Evolutionary conservation across 1,284 basidiomycete species (phyloP).

Genomic region (Pulveroboletus sp.): DNA sequence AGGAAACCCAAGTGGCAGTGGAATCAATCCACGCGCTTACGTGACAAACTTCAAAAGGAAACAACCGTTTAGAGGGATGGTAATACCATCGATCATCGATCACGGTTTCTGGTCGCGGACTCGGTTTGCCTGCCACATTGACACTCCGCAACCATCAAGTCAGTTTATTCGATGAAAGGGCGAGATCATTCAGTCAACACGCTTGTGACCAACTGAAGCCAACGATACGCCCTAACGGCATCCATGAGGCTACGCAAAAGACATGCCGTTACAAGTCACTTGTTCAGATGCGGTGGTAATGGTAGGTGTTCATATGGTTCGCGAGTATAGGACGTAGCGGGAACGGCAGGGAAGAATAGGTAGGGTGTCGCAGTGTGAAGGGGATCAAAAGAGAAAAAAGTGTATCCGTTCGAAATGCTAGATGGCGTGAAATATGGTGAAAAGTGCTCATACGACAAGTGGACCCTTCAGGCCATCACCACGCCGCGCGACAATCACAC

Average conservation of each 20-base stretch:
- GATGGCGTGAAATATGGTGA: not conserved
- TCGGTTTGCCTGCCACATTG: no score
- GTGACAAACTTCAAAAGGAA: no score
- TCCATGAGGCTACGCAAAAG: slow-evolving; percentile 1
- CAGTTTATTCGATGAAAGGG: no score
- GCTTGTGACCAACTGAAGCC: not conserved
- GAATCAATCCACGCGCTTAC: no score
- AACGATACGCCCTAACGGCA: slow-evolving; percentile 10
- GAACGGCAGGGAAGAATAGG: not conserved
- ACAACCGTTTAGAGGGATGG: no score
- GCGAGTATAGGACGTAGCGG: not conserved
- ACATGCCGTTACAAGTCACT: not conserved
- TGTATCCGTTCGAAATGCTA: slow-evolving; percentile 5
- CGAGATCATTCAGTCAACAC: no score
- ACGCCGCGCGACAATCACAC: slow-evolving; percentile 48
- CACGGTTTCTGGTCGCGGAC: no score
- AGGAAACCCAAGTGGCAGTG: no score
- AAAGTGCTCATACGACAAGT: slow-evolving; percentile 36
- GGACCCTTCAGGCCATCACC: slow-evolving; percentile 59
- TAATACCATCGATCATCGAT: no score
- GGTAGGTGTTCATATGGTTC: slow-evolving; percentile 16
- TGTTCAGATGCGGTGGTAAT: not conserved
- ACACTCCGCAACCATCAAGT: no score
- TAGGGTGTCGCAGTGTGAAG: slow-evolving; percentile 18
- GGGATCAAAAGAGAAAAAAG: not conserved